These are phyloP conservation scores for Stephanodiscus triporus DNA, from an alignment of 108 stramenopile species.

Conservation along the genomic window DNA sequence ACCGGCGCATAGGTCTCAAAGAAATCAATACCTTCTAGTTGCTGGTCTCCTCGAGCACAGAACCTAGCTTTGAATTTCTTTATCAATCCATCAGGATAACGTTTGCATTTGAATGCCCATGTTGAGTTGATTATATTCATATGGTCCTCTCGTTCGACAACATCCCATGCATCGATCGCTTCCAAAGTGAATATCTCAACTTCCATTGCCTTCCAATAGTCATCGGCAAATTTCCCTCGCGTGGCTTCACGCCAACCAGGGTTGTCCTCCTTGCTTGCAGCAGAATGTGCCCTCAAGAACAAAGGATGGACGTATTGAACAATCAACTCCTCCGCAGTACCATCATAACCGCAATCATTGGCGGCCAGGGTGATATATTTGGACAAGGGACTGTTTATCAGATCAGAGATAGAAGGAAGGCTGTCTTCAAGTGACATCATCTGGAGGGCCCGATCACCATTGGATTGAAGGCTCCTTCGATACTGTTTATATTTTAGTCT, in stretches of 20 bases:
- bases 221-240: conserved; percentile 1
- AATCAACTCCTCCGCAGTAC: not conserved
- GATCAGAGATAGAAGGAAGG: not conserved
- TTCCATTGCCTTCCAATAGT: conserved; percentile 6
- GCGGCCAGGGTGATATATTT: conserved; percentile 6
- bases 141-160: conserved; percentile 3
- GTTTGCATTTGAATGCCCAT: conserved; percentile 45
- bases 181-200: conserved; percentile 1
- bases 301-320: conserved; percentile 7
- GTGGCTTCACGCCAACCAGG: conserved; percentile 4
- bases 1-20: conserved; percentile 57
- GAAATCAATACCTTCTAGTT: conserved; percentile 61
- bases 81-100: conserved; percentile 32
- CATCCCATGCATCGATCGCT: conserved; percentile 1
- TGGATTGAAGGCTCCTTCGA: conserved; percentile 1
- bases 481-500: conserved; percentile 3
- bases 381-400: conserved; percentile 19
- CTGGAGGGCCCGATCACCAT: conserved; percentile 5
- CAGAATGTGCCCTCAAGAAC: not conserved
- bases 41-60: conserved; percentile 61
- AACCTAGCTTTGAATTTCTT: conserved; percentile 63
- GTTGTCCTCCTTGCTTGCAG: conserved; percentile 2
- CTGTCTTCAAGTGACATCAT: not conserved
- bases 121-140: not conserved
- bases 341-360: not conserved